phyloP scores from a whole-genome alignment of 306 rosid species.

The Lagenaria siceraria region DNA sequence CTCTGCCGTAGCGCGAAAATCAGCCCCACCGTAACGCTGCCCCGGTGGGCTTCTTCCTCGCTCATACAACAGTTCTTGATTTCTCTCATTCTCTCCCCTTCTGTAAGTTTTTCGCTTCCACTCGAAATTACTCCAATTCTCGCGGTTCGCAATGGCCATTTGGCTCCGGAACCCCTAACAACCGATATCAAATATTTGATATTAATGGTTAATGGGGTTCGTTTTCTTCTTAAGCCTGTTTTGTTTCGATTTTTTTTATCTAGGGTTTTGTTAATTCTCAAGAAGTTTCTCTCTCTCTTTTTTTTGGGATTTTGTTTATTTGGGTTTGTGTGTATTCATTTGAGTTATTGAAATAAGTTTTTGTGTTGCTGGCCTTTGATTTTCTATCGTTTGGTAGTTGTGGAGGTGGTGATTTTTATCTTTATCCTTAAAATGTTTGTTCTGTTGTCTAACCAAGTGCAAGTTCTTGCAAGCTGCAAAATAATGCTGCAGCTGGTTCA shows the following conservation, averaged over 20 bases:
- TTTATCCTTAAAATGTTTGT: neutral
- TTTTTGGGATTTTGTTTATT: neutral
- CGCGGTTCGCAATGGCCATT: neutral
- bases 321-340: neutral
- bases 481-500: neutral
- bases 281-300: neutral
- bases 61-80: neutral
- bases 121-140: neutral
- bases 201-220: neutral
- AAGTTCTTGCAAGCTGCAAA: neutral
- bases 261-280: neutral
- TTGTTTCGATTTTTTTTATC: neutral
- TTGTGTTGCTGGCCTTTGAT: neutral
- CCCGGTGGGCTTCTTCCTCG: neutral
- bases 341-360: neutral
- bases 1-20: constrained; percentile 1
- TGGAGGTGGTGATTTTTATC: neutral
- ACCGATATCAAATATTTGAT: neutral
- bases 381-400: neutral
- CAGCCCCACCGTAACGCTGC: neutral
- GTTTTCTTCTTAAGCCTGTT: neutral
- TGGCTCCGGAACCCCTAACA: neutral
- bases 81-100: neutral
- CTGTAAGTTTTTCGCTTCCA: neutral
- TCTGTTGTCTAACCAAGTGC: neutral